Evolutionary conservation across 2,329 filamentous ascomycete genomes (phyloP).

Genomic region (Colletotrichum neosansevieriae): DNA sequence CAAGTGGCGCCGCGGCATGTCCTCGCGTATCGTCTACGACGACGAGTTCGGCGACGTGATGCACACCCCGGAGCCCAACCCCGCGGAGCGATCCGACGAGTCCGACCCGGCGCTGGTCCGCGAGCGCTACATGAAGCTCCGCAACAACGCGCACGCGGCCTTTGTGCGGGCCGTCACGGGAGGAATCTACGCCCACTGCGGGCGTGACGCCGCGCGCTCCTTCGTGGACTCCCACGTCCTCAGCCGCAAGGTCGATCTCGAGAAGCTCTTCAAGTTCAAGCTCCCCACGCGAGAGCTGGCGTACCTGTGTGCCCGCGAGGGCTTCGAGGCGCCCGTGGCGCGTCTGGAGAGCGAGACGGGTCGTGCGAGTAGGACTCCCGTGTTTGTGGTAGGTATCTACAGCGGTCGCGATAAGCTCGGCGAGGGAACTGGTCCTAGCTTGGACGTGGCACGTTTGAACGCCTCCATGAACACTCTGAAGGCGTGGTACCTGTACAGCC

Average conservation of each 20-base stretch:
- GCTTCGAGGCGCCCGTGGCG: constrained; percentile 88
- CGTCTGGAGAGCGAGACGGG: constrained; percentile 93
- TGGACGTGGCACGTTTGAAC: constrained; percentile 81
- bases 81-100: constrained; percentile 31
- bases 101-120: constrained; percentile 33
- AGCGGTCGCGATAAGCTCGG: constrained; percentile 92
- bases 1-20: constrained; percentile 76
- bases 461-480: constrained; percentile 90
- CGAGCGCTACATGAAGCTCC: constrained; percentile 72
- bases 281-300: constrained; percentile 86
- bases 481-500: constrained; percentile 96
- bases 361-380: constrained; percentile 83
- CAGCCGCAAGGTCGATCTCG: constrained; percentile 80
- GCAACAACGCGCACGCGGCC: constrained; percentile 76
- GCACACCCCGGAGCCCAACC: constrained; percentile 45
- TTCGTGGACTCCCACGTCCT: constrained; percentile 90
- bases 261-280: constrained; percentile 84
- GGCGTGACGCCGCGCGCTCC: constrained; percentile 79
- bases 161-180: constrained; percentile 89
- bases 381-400: constrained; percentile 94
- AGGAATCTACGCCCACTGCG: constrained; percentile 86
- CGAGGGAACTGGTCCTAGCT: constrained; percentile 84
- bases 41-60: constrained; percentile 83
- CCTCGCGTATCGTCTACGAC: constrained; percentile 82
- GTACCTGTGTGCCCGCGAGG: constrained; percentile 86